Conservation (phyloP, 495 filamentous ascomycete genomes). For the Penicillium malachiteum region DNA sequence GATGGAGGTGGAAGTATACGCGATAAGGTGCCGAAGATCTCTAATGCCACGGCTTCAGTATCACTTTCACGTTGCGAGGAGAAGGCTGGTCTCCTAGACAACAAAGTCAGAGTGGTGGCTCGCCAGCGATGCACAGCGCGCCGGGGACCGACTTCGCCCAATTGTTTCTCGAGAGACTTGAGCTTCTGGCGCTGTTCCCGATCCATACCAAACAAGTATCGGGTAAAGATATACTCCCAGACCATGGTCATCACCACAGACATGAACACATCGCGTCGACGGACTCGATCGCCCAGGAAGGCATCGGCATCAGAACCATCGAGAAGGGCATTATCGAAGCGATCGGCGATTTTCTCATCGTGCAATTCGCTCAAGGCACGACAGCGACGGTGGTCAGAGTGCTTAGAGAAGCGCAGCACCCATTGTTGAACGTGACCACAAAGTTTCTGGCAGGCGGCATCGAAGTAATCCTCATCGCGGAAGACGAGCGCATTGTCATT, state of each 20-base stretch:
- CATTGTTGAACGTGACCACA: slow-evolving; percentile 94
- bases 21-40: slow-evolving; percentile 75
- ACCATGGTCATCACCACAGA: slow-evolving; percentile 97
- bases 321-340: slow-evolving; percentile 88
- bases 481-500: slow-evolving; percentile 73
- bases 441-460: slow-evolving; percentile 87
- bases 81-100: slow-evolving; percentile 74
- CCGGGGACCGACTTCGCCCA: slow-evolving; percentile 80
- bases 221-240: slow-evolving; percentile 96
- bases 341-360: slow-evolving; percentile 86
- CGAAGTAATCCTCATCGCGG: slow-evolving; percentile 91
- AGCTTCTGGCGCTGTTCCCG: slow-evolving; percentile 95
- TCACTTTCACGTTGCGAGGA: slow-evolving; percentile 73
- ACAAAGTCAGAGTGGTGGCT: slow-evolving; percentile 84
- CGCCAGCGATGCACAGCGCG: slow-evolving; percentile 93
- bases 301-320: slow-evolving; percentile 88
- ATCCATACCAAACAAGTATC: slow-evolving; percentile 98
- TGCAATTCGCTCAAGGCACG: slow-evolving; percentile 74
- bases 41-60: slow-evolving; percentile 83
- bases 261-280: slow-evolving; percentile 91
- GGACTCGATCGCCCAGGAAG: slow-evolving; percentile 81
- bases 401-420: slow-evolving; percentile 94
- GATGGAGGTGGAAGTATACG: slow-evolving; percentile 81
- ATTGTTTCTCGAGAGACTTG: slow-evolving; percentile 85
- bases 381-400: slow-evolving; percentile 85